Base-by-base conservation (phyloP, 352 stramenopile species). In the Aphanomyces invadans region DNA sequence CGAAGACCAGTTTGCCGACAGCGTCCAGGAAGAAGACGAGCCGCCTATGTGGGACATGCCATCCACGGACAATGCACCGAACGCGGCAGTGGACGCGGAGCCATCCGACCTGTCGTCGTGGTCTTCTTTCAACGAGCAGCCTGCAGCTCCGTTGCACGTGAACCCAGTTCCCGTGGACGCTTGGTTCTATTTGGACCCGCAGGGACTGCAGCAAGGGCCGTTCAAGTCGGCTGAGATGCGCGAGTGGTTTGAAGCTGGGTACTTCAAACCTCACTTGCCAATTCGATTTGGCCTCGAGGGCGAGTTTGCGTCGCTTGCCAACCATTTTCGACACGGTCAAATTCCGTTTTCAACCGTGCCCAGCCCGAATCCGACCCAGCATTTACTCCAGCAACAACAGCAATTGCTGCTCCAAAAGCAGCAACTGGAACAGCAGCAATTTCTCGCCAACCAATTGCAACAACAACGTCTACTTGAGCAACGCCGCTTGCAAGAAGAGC, bases 151-250 rank as follows among this genome's bases (percentile, higher is more conserved):
- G 45, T 31, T 67, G 76, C 63, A 71, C 68, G 12, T 78, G 61
- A 21, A 29, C 76, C 54, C 70, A 59, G 36, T 11, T 19, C 62
- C 53, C 17, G 65, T 73, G 19, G 86, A 92, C 46, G 83, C 90
- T 69, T 95, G 86, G 86, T 92, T 89, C 71, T 95, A 95, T 59
- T 66, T 95, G 70, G 86, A 94, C 45, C 86, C 83, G 0, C 86
- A 92, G 49, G 86, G 83, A 17, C 73, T 87, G 25, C 83, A 92
- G 57, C 84, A 92, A 68, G 83, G 86, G 21, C 86, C 83, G 19
- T 95, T 95, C 73, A 92, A 92, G 70, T 90, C 79, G 26, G 74
- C 73, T 0, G 86, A 95, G 39, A 95, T 95, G 86, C 86, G 86
- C 4, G 86, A 95, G 62, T 95, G 86, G 86, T 95, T 92, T 46